Conservation (phyloP, 345 rosid genomes). For the Citrus inodora region DNA sequence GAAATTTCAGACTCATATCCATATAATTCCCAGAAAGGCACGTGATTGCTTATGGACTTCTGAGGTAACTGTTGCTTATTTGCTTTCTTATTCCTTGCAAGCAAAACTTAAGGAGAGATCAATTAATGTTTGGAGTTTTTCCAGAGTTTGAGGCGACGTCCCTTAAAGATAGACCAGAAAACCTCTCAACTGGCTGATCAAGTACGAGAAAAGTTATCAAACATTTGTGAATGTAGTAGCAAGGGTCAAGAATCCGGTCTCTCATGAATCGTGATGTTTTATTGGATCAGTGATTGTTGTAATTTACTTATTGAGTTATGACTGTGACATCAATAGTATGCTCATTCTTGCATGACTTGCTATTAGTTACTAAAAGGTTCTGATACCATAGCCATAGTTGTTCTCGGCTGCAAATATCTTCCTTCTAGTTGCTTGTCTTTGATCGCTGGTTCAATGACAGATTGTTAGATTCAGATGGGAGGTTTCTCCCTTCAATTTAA, state of each 20-base stretch:
- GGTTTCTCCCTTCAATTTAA: background rate
- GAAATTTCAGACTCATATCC: conserved; percentile 80
- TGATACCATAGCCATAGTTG: background rate
- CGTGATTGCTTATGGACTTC: conserved; percentile 86
- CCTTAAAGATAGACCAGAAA: conserved; percentile 51
- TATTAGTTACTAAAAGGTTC: background rate
- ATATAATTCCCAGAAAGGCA: conserved; percentile 86
- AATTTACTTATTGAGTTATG: background rate
- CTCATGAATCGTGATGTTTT: conserved; percentile 17
- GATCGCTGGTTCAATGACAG: background rate
- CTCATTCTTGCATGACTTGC: conserved; percentile 3
- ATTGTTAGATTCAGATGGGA: background rate
- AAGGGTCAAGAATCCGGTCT: conserved; percentile 43
- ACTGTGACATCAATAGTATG: background rate
- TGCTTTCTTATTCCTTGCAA: background rate
- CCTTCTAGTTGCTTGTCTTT: background rate
- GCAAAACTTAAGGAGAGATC: background rate
- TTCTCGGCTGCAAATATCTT: background rate
- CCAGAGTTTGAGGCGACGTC: conserved; percentile 66
- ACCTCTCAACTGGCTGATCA: conserved; percentile 46
- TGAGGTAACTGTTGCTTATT: conserved; percentile 48
- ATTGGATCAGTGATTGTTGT: conserved; percentile 1
- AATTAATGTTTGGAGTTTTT: conserved; percentile 6
- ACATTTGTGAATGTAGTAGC: conserved; percentile 24
- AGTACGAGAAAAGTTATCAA: conserved; percentile 55